phyloP scores from a whole-genome alignment of 129 eudicot genomes.

The Saposhnikovia divaricata region DNA sequence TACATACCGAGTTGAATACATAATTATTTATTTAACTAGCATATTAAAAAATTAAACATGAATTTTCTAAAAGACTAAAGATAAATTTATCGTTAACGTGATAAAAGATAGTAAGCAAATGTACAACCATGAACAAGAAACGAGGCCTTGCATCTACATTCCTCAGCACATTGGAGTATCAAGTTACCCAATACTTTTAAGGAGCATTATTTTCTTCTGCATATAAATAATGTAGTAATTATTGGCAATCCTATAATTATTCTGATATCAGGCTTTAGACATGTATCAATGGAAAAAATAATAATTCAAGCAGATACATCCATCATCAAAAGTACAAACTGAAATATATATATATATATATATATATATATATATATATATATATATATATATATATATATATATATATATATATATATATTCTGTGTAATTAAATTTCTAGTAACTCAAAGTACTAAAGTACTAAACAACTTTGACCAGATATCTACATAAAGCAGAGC shows the following conservation, averaged over 20 bases:
- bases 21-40: too few relatives aligned
- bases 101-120: neutral
- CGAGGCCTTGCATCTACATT: neutral
- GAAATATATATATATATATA: neutral
- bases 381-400: too few relatives aligned
- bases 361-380: too few relatives aligned
- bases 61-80: too few relatives aligned
- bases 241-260: conserved; percentile 39
- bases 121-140: neutral
- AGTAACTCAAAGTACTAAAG: neutral
- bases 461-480: neutral
- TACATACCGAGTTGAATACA: too few relatives aligned
- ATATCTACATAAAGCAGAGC: neutral
- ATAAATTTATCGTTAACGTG: too few relatives aligned
- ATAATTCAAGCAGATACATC: neutral
- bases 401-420: too few relatives aligned
- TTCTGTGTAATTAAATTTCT: neutral
- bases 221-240: neutral
- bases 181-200: neutral
- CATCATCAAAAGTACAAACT: neutral
- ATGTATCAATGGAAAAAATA: neutral
- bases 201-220: too few relatives aligned
- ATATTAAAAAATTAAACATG: too few relatives aligned
- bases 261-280: neutral
- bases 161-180: too few relatives aligned